phyloP scores from a whole-genome alignment of 176 grass and related monocot genomes.

The Eragrostis nindensis region DNA sequence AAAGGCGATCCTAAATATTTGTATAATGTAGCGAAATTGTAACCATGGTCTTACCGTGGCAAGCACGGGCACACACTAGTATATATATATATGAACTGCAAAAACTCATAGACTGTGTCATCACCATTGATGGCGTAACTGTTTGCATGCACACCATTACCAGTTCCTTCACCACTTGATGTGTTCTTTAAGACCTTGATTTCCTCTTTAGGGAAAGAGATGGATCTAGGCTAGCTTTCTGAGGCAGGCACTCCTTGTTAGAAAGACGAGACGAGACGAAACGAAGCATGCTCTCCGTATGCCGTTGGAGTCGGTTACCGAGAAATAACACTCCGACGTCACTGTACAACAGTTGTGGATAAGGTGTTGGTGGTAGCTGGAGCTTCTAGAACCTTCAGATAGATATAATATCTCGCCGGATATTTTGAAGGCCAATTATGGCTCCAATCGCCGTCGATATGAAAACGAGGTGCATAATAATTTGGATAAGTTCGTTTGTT shows the following conservation, averaged over 20 bases:
- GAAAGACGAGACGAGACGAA: too few relatives aligned
- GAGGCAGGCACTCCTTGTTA: not conserved
- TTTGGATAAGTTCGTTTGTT: not conserved
- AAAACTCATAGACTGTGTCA: not conserved
- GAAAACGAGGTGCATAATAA: too few relatives aligned
- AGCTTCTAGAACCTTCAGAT: conserved; percentile 1
- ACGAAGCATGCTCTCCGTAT: too few relatives aligned
- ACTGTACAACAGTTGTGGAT: not conserved
- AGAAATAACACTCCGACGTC: not conserved
- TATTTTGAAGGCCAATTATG: not conserved
- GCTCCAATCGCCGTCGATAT: not conserved
- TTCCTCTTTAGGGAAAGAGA: not conserved
- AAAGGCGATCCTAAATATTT: too few relatives aligned
- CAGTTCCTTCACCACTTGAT: too few relatives aligned
- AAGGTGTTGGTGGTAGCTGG: not conserved
- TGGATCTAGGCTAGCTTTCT: not conserved
- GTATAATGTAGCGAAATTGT: too few relatives aligned
- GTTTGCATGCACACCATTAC: not conserved
- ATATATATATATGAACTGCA: not conserved
- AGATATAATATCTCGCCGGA: not conserved
- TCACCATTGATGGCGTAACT: not conserved
- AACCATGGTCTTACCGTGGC: too few relatives aligned
- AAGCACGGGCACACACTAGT: too few relatives aligned
- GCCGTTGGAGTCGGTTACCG: too few relatives aligned
- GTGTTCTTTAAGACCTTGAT: not conserved